phyloP scores from a whole-genome alignment of 441 rosid genomes.

The Erysimum cheiri region DNA sequence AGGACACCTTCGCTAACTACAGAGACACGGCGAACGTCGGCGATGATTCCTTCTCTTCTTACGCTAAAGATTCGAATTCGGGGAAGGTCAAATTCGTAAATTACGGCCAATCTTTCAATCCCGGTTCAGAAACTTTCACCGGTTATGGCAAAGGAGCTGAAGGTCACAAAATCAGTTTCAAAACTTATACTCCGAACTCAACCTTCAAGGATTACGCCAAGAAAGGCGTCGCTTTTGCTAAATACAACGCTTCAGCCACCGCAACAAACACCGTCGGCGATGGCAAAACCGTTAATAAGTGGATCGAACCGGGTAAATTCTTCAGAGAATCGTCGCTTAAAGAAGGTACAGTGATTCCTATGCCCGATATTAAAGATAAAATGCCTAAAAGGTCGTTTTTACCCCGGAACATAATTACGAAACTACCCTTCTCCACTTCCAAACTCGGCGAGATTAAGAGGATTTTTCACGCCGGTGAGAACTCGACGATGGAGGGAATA shows the following conservation, averaged over 20 bases:
- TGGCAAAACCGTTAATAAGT: conserved; percentile 67
- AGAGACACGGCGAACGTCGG: conserved; percentile 90
- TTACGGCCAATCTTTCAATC: conserved; percentile 86
- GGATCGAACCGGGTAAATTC: conserved; percentile 98
- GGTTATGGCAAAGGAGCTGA: conserved; percentile 67
- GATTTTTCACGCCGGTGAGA: conserved; percentile 76
- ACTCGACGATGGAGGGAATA: conserved; percentile 71
- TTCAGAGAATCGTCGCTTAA: conserved; percentile 75
- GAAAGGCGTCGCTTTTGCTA: conserved; percentile 53
- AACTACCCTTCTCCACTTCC: conserved; percentile 78
- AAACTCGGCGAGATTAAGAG: conserved; percentile 55
- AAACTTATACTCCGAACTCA: conserved; percentile 67
- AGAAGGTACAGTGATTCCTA: conserved; percentile 75
- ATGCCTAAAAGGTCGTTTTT: conserved; percentile 97
- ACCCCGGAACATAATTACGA: conserved; percentile 72
- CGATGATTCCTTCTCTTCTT: conserved; percentile 77
- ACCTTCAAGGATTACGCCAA: conserved; percentile 80
- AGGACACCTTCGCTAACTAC: conserved; percentile 62
- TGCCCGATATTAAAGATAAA: conserved; percentile 94
- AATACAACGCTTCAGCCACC: conserved; percentile 50
- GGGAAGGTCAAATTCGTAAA: conserved; percentile 65
- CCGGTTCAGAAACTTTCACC: conserved; percentile 78
- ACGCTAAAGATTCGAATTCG: conserved; percentile 65
- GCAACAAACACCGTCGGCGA: conserved; percentile 19
- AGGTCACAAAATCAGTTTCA: conserved; percentile 61